These are phyloP conservation scores for Myriangium duriaei DNA, from an alignment of 2,329 filamentous ascomycete genomes.

Conservation along the genomic window DNA sequence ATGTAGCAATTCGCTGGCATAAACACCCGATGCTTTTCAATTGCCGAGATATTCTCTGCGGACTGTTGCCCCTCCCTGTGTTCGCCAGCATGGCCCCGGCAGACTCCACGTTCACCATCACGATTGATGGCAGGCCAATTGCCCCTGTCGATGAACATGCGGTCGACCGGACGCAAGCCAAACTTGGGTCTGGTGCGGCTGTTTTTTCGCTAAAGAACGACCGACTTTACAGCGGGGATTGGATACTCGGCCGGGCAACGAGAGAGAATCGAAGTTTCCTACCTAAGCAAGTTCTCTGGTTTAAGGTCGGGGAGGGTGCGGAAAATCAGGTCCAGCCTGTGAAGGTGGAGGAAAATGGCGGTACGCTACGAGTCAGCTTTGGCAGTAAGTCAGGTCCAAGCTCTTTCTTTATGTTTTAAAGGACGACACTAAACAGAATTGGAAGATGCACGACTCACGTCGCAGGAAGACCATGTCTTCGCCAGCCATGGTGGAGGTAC, in stretches of 20 bases:
- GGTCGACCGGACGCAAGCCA: background rate
- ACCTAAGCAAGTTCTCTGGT: slow-evolving; percentile 3
- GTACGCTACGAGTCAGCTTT: background rate
- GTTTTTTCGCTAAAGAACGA: background rate
- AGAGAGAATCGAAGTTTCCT: slow-evolving; percentile 2
- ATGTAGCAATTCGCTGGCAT: too few species aligned
- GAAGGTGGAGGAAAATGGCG: background rate
- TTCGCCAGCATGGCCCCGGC: slow-evolving; percentile 3
- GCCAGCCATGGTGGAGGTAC: slow-evolving; percentile 3
- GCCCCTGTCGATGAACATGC: background rate
- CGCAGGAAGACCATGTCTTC: slow-evolving; percentile 1
- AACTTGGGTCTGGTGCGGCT: background rate
- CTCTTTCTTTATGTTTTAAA: background rate
- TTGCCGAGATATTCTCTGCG: too few species aligned
- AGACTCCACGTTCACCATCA: slow-evolving; percentile 2
- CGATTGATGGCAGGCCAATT: slow-evolving; percentile 1
- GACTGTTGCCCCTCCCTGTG: background rate
- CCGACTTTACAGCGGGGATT: slow-evolving; percentile 1
- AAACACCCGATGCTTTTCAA: too few species aligned
- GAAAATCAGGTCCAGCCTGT: background rate
- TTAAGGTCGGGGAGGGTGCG: background rate
- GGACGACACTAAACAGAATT: too few species aligned
- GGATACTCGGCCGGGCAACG: slow-evolving; percentile 2
- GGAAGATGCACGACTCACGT: background rate
- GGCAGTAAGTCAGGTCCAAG: background rate